Base-by-base conservation (phyloP, 2,329 filamentous ascomycete species). In the Pseudogymnoascus sp. region DNA sequence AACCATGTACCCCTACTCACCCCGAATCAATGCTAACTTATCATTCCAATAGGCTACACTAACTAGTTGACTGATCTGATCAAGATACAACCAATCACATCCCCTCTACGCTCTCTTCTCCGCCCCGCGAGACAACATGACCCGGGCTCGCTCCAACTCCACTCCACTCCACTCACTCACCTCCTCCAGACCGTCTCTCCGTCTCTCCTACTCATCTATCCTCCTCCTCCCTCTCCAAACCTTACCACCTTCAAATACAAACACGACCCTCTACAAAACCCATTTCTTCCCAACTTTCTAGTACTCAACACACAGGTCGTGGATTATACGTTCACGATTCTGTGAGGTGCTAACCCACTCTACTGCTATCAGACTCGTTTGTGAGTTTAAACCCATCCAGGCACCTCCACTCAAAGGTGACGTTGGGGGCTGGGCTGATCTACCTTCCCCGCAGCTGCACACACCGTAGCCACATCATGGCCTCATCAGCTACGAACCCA, bases 401-500 rank as follows among this genome's bases (percentile, higher is more conserved):
- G 21, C 21, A 48, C 13, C 21, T 15, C 6, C 21, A n/a, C 21
- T 15, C 41, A 6, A 52, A 30, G n/a, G 30, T 57, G 55, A 57
- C 55, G 30, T 57, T 57, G 55, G 19, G 19, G 55, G 30, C 55
- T 35, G 55, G 34, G 30, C 55, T 57, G 55, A 57, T 38, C 55
- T 6, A n/a, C n/a, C 8, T 57, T 35, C 34, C 55, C 55, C 55
- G 18, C 55, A 57, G 55, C 30, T 57, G 45, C 30, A n/a, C n/a
- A n/a, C 45, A 30, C 15, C 45, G 13, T 30, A 57, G 21, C 60
- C 59, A 62, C 64, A 63, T 63, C 63, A 72, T 72, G 70, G 68
- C 70, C 18, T 63, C 65, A 37, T 60, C 65, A 10, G 59, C 68
- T 23, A 67, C 68, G 6, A 70, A 70, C 58, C 81, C 83, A 60